Evolutionary conservation across 2,329 filamentous ascomycete species (phyloP).

Genomic region (Fusarium subtropicale): DNA sequence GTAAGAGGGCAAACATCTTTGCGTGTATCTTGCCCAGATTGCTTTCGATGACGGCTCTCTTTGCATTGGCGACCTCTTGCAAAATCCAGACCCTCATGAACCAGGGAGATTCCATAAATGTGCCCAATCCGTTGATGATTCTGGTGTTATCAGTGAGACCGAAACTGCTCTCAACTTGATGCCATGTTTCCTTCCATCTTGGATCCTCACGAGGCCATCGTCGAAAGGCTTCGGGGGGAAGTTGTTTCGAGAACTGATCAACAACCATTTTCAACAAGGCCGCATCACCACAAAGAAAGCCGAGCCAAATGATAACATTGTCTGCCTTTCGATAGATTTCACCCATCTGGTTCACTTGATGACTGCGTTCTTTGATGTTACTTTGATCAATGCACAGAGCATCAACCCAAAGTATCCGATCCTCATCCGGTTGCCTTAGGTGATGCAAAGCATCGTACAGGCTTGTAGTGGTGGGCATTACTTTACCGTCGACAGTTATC

Average conservation of each 20-base stretch:
- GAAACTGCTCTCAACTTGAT: rapidly evolving
- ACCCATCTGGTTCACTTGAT: constrained; percentile 17
- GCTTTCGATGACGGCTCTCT: neutral
- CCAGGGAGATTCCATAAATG: neutral
- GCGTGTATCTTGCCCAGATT: neutral
- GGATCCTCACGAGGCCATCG: neutral
- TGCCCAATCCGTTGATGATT: rapidly evolving
- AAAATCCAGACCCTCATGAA: constrained; percentile 28
- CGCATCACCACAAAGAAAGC: rapidly evolving
- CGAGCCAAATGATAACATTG: constrained; percentile 4
- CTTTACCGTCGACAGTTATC: neutral
- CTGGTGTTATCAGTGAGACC: rapidly evolving
- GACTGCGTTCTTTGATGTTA: constrained; percentile 11
- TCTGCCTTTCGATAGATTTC: neutral
- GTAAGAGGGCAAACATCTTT: neutral
- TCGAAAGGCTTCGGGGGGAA: neutral
- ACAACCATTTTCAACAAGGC: rapidly evolving
- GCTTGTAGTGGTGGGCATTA: neutral
- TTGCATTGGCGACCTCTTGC: constrained; percentile 26
- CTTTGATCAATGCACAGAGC: constrained; percentile 22
- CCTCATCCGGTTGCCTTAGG: neutral
- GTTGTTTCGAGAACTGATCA: rapidly evolving
- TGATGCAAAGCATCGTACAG: neutral
- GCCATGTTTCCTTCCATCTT: constrained; percentile 1
- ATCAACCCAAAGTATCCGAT: constrained; percentile 16